These are phyloP conservation scores for Neonectria ditissima DNA, from an alignment of 2,329 filamentous ascomycete genomes.

Conservation along the genomic window DNA sequence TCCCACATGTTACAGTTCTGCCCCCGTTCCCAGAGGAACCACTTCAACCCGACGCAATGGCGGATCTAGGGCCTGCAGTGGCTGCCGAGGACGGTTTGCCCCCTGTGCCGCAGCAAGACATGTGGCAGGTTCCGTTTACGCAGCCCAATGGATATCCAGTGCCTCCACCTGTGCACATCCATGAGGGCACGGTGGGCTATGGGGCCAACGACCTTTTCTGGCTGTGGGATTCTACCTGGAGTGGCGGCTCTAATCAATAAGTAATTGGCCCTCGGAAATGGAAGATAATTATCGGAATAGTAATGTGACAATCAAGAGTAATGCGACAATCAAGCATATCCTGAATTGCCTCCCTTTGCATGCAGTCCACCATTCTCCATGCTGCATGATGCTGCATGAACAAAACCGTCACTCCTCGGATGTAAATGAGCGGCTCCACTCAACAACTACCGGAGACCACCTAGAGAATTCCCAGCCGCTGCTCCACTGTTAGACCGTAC, in stretches of 20 bases:
- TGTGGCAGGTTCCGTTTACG: not conserved
- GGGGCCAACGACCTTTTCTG: constrained; percentile 21
- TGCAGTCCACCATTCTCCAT: no score
- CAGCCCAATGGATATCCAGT: not conserved
- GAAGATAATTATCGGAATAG: no score
- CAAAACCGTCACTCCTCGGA: not conserved
- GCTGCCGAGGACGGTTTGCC: not conserved
- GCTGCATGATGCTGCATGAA: not conserved
- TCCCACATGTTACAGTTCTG: not conserved
- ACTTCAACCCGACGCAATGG: not conserved
- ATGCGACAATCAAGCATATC: no score
- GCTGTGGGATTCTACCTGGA: constrained; percentile 29
- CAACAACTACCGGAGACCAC: no score
- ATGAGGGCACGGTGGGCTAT: not conserved
- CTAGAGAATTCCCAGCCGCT: no score
- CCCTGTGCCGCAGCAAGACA: not conserved
- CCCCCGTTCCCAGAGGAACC: not conserved
- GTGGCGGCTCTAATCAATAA: not conserved
- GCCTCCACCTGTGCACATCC: not conserved
- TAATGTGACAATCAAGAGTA: no score
- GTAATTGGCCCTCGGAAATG: no score
- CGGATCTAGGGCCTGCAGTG: not conserved
- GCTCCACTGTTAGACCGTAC: not conserved
- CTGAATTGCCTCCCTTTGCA: no score
- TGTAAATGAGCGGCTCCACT: no score